Base-by-base conservation (phyloP, 441 rosid species). In the Croton laevigatus region DNA sequence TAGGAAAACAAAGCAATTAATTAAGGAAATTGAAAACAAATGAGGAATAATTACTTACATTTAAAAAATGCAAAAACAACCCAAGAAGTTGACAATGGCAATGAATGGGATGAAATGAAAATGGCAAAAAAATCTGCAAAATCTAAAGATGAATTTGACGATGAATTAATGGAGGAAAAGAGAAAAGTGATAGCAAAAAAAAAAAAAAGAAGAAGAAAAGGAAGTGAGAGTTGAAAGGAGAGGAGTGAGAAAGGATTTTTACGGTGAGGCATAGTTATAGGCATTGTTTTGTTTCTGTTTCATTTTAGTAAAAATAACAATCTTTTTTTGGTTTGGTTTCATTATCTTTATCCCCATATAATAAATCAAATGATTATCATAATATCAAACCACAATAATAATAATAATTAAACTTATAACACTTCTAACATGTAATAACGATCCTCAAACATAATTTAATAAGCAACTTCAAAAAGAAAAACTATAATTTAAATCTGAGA, bases 251-350 rank as follows among this genome's bases (percentile, higher is more conserved):
- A 45, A 54, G 63, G 27, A 17, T 16, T 59, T 74, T 73, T 57
- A 68, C 55, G 82, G 85, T 12, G 9, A 38, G 36, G 75, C 83
- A 65, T 68, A 34, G 73, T 42, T 68, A 22, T 75, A 80, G 85
- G 78, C 80, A 53, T 10, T 61, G 60, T 27, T 53, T 53, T 19
- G 14, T 80, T 70, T 73, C 80, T 71, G 68, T 58, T n/a, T 37
- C 11, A n/a, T 23, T 60, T 45, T 22, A 27, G 54, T 27, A 27
- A 27, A 67, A 59, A 34, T 48, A 49, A 58, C 62, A 53, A 68
- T 62, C 70, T 66, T 7, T 9, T 45, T 12, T 16, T 11, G 36
- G 16, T 3, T 59, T 14, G 20, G 66, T 17, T 38, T 22, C 55
- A 13, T 22, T 34, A 13, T 16, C 53, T 14, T 12, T 37, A 4